phyloP scores from a whole-genome alignment of 352 stramenopile genomes.

The Phytophthora gonapodyides region DNA sequence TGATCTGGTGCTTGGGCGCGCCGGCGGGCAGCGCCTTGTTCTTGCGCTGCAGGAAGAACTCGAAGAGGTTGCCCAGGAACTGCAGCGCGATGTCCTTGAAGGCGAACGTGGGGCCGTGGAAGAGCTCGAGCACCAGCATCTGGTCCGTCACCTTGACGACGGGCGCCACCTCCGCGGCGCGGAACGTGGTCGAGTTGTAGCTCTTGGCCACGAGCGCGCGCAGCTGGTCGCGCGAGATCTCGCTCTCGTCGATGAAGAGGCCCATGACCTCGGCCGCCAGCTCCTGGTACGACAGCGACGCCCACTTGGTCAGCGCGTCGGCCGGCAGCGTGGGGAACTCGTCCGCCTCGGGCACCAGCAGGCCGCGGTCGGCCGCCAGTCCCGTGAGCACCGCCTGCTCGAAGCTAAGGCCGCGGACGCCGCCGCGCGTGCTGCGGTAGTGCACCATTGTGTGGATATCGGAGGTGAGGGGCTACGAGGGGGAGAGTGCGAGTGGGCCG shows the following conservation, averaged over 20 bases:
- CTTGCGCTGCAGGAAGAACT: conserved; percentile 97
- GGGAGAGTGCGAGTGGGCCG: conserved; percentile 16
- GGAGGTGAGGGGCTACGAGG: background rate
- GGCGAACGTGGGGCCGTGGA: conserved; percentile 99
- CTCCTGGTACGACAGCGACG: conserved; percentile 93
- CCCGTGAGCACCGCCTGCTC: conserved; percentile 88
- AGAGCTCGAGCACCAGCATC: conserved; percentile 96
- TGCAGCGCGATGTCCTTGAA: conserved; percentile 99
- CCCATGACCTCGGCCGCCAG: conserved; percentile 96
- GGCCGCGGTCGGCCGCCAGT: conserved; percentile 79
- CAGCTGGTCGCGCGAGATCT: conserved; percentile 93
- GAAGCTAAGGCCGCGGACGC: conserved; percentile 81
- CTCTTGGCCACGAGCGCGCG: conserved; percentile 92
- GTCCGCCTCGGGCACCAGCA: conserved; percentile 79
- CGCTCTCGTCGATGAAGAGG: conserved; percentile 95
- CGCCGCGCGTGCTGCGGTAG: conserved; percentile 85
- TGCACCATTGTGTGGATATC: conserved; percentile 62
- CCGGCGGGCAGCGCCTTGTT: conserved; percentile 64
- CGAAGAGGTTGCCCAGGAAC: conserved; percentile 99
- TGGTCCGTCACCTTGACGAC: conserved; percentile 91
- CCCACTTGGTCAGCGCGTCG: conserved; percentile 79
- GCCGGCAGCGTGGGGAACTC: conserved; percentile 79
- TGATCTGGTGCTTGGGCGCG: conserved; percentile 85
- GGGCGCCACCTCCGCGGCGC: conserved; percentile 93
- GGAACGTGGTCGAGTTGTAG: conserved; percentile 93